Evolutionary conservation across 306 rosid species (phyloP).

Genomic region (Mimosa pudica): DNA sequence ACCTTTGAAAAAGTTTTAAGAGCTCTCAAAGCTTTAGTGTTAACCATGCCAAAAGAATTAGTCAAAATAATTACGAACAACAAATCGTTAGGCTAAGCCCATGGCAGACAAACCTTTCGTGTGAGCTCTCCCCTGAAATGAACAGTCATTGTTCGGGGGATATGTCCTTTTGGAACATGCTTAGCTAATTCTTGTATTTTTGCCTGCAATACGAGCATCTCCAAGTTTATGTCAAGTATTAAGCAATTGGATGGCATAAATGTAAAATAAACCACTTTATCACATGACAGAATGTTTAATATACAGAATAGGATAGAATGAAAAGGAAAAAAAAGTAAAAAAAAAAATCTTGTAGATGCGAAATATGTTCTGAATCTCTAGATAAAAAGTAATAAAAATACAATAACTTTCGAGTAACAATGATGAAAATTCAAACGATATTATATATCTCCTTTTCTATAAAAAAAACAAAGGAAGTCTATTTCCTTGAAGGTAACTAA

Average conservation of each 20-base stretch:
- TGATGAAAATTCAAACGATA: neutral
- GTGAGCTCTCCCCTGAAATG: conserved; percentile 99
- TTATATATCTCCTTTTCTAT: neutral
- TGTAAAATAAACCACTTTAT: conserved; percentile 25
- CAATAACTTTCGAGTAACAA: neutral
- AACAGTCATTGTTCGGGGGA: conserved; percentile 93
- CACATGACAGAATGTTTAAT: neutral
- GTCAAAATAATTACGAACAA: conserved; percentile 22
- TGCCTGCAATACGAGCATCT: conserved; percentile 68
- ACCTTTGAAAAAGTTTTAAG: neutral
- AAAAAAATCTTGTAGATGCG: neutral
- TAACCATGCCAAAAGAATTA: neutral
- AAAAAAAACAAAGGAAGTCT: neutral
- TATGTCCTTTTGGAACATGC: conserved; percentile 98
- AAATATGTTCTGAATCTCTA: neutral
- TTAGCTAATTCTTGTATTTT: conserved; percentile 97
- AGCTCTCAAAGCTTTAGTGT: neutral
- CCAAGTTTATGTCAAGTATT: conserved; percentile 3
- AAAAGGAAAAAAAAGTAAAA: neutral
- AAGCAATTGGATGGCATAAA: conserved; percentile 21
- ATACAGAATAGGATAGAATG: neutral
- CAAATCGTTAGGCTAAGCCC: conserved; percentile 23
- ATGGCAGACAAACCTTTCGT: conserved; percentile 68
- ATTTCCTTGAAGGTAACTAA: neutral
- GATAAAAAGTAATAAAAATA: neutral